Evolutionary conservation across 2,329 filamentous ascomycete genomes (phyloP).

Genomic region (Fusarium tricinctum): DNA sequence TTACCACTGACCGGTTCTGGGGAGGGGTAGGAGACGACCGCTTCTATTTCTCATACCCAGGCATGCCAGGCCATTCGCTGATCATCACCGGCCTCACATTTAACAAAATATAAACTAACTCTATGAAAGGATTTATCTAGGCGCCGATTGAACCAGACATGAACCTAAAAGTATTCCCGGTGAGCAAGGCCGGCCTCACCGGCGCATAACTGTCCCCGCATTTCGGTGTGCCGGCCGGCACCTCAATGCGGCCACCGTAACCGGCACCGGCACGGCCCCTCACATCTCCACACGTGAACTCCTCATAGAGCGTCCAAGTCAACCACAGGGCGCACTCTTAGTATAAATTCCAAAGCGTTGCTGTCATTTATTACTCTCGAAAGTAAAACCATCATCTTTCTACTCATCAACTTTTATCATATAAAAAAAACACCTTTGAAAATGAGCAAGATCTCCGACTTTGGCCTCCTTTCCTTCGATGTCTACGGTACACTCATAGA

Average conservation of each 20-base stretch:
- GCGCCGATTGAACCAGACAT: neutral
- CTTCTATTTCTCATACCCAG: too few relatives aligned
- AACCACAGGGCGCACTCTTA: conserved; percentile 26
- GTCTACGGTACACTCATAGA: conserved; percentile 86
- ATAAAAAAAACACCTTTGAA: conserved; percentile 2
- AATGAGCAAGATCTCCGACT: conserved; percentile 48
- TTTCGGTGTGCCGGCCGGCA: conserved; percentile 33
- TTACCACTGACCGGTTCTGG: too few relatives aligned
- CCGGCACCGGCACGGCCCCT: conserved; percentile 25
- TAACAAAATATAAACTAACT: neutral
- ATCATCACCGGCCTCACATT: too few relatives aligned
- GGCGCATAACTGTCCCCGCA: conserved; percentile 16
- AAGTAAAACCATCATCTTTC: neutral
- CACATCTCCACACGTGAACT: neutral
- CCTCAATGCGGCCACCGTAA: conserved; percentile 17
- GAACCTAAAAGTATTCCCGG: neutral
- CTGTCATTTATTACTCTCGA: neutral
- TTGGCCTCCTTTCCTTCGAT: conserved; percentile 75
- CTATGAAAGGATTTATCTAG: neutral
- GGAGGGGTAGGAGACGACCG: too few relatives aligned
- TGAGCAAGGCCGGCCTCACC: neutral
- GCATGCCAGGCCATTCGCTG: too few relatives aligned
- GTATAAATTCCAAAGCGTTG: neutral
- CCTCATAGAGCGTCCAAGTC: conserved; percentile 14
- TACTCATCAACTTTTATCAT: neutral